Conservation (phyloP, 1,139 yeast genomes). For the Taiozyma onychis region DNA sequence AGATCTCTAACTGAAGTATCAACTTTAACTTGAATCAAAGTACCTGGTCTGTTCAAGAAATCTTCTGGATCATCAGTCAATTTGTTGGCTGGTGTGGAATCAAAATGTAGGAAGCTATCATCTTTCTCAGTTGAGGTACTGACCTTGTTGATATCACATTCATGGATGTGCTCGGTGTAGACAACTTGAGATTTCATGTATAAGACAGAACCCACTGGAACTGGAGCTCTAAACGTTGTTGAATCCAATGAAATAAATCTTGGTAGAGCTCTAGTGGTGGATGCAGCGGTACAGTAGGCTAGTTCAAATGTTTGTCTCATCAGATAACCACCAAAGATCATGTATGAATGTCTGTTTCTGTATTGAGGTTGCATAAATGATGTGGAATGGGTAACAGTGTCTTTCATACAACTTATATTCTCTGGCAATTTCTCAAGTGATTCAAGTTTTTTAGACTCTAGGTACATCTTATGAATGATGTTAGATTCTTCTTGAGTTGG, state of each 20-base stretch:
- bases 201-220: conserved; percentile 88
- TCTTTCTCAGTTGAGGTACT: conserved; percentile 23
- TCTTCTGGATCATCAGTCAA: conserved; percentile 49
- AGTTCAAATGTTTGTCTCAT: conserved; percentile 89
- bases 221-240: conserved; percentile 88
- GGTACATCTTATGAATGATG: conserved; percentile 76
- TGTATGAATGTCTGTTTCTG: conserved; percentile 87
- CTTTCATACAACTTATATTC: conserved; percentile 59
- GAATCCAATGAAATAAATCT: conserved; percentile 86
- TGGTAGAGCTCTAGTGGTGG: conserved; percentile 78
- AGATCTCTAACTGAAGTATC: conserved; percentile 71
- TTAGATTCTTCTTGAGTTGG: conserved; percentile 71
- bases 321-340: conserved; percentile 92
- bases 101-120: conserved; percentile 35
- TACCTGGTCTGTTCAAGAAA: conserved; percentile 73
- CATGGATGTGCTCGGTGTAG: conserved; percentile 72
- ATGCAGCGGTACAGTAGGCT: conserved; percentile 89
- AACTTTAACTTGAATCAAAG: conserved; percentile 82
- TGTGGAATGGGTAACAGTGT: conserved; percentile 67
- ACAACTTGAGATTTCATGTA: conserved; percentile 78
- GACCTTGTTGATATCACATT: conserved; percentile 26
- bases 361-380: conserved; percentile 94
- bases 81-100: conserved; percentile 52
- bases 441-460: conserved; percentile 44
- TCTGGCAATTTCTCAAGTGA: conserved; percentile 33